Evolutionary conservation across 305 asterid species (phyloP).

Genomic region (Rubia peregrina): DNA sequence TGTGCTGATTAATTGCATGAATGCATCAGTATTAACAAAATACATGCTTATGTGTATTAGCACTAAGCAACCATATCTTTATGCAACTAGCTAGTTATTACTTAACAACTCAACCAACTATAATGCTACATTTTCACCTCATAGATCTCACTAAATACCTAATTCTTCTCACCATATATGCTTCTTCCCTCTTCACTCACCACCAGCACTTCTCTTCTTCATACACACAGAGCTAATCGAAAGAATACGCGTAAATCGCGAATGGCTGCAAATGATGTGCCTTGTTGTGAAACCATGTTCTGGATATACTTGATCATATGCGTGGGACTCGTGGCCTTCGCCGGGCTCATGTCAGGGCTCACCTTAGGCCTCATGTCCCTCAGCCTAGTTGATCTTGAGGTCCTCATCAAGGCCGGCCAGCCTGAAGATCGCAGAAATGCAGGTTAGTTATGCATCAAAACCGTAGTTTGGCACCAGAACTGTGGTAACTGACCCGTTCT

Average conservation of each 20-base stretch:
- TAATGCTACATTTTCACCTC: neutral
- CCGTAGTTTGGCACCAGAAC: too few species aligned
- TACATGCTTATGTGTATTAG: neutral
- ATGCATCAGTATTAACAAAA: neutral
- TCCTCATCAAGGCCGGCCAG: constrained; percentile 60
- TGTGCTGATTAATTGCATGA: neutral
- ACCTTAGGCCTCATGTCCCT: constrained; percentile 87
- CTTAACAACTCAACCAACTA: neutral
- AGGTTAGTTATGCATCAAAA: constrained; percentile 23
- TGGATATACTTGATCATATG: constrained; percentile 58
- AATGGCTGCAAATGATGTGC: constrained; percentile 91
- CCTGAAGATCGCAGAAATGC: constrained; percentile 62
- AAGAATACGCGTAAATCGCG: neutral
- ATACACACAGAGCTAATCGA: neutral
- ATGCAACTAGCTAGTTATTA: neutral
- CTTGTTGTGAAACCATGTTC: constrained; percentile 77
- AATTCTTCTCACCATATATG: neutral
- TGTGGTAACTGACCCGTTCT: neutral
- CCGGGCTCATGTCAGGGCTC: constrained; percentile 86
- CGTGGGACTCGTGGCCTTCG: constrained; percentile 53
- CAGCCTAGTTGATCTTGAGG: constrained; percentile 81
- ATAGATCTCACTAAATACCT: neutral
- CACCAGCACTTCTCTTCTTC: neutral
- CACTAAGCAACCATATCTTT: neutral
- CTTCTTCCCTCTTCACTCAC: neutral